Evolutionary conservation across 805 yeast genomes (phyloP), one percentile per base, ranked within the genome.

Genomic region (Tetrapisispora fleetii): DNA sequence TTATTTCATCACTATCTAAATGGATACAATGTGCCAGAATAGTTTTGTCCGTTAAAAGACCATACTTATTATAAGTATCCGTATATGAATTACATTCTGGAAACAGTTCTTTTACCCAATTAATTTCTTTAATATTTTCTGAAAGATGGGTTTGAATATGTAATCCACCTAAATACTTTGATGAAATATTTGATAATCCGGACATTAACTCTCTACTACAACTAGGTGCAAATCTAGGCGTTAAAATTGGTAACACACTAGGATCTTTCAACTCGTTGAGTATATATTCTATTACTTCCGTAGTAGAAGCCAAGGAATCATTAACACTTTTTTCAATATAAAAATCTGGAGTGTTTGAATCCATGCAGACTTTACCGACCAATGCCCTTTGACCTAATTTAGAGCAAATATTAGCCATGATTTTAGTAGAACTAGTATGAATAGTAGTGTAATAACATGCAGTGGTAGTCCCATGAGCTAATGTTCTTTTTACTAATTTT

Each of bases 311-410:
- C 39, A 81, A 62, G 36, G 85, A 76, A 37, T 76, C 79, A 24
- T 78, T 76, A 5, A 70, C 58, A 7, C 79, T 69, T 40, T 28
- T 28, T 57, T 86, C 90, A 40, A 71, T 63, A 63, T 86, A 80
- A 61, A 78, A 83, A 30, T 77, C 83, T 0, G 93, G 95, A 1
- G 87, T 78, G 67, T 86, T 82, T 52, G 78, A 76, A 61, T 89
- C 83, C 98, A 93, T 93, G 63, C 98, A 93, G 19, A 88, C 95
- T 57, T 91, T 83, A 4, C 99, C 99, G 37, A 93, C 79, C 47
- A 85, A 75, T 0, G 96, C 96, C 52, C 97, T 72, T 66, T 90
- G 98, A 37, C 96, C 95, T 30, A 69, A 56, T 37, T 70, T 51
- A 13, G 81, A 67, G 35, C 91, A 80, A 16, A 84, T 62, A 50